Conservation (phyloP, 1,284 basidiomycete genomes). For the Puccinia novopanici region DNA sequence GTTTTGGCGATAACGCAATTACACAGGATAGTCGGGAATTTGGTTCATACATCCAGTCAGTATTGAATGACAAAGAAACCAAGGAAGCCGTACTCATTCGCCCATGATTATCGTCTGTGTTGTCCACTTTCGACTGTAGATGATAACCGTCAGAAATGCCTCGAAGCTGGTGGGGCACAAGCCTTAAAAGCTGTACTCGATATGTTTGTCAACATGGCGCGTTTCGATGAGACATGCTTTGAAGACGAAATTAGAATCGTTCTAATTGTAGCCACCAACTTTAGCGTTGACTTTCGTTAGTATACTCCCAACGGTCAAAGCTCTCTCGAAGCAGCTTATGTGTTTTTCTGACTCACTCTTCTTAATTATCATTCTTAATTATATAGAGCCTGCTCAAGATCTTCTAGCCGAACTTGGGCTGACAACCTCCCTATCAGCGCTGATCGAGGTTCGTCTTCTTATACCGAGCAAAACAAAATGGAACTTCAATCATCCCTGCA, state of each 20-base stretch:
- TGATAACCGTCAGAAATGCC: conserved; percentile 31
- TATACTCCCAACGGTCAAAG: background rate
- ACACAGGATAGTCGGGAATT: conserved; percentile 47
- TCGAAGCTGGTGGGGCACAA: conserved; percentile 14
- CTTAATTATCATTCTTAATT: background rate
- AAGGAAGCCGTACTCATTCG: background rate
- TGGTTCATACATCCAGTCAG: conserved; percentile 44
- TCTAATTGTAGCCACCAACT: conserved; percentile 35
- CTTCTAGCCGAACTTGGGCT: conserved; percentile 32
- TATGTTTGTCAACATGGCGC: background rate
- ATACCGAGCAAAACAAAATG: background rate
- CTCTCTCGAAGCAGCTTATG: background rate
- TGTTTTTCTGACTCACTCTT: background rate
- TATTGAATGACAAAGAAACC: background rate
- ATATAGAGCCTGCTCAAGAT: conserved; percentile 44
- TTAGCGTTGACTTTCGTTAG: conserved; percentile 44
- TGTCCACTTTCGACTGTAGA: conserved; percentile 12
- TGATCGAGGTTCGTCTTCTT: conserved; percentile 35
- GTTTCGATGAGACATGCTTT: background rate
- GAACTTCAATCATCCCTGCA: background rate
- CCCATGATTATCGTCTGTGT: background rate
- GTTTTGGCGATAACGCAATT: conserved; percentile 12
- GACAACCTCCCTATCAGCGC: background rate
- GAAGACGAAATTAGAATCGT: conserved; percentile 8
- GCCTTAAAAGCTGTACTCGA: conserved; percentile 21